Conservation (phyloP, 176 grass and related monocot genomes). For the Carex cristatella region DNA sequence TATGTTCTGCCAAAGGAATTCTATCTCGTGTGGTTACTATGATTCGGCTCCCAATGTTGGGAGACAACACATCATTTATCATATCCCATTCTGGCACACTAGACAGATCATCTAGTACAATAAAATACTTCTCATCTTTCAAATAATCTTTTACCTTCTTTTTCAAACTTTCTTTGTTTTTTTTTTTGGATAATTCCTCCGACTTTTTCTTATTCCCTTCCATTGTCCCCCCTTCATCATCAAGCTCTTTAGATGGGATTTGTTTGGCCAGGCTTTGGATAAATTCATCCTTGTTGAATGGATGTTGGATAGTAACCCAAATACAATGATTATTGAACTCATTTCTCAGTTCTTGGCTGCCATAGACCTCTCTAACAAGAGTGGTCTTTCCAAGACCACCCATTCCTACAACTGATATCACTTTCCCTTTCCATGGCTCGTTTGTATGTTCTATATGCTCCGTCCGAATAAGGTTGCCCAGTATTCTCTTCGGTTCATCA, state of each 20-base stretch:
- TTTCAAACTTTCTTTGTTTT: too few species aligned
- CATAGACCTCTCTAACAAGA: conserved; percentile 11
- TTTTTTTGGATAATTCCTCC: not conserved
- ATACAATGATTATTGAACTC: not conserved
- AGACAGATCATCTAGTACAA: conserved; percentile 25
- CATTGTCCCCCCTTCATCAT: too few species aligned
- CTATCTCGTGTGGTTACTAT: not conserved
- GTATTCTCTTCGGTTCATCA: not conserved
- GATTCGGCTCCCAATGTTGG: conserved; percentile 10
- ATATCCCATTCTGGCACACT: not conserved
- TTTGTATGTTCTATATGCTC: too few species aligned
- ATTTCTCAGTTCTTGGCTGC: not conserved
- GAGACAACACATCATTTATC: conserved; percentile 1
- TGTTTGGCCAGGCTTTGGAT: not conserved
- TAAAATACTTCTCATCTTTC: not conserved
- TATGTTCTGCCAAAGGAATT: not conserved
- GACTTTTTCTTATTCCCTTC: too few species aligned
- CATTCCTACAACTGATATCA: conserved; percentile 27
- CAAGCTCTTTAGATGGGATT: not conserved
- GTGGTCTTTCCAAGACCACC: not conserved
- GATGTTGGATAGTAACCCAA: not conserved
- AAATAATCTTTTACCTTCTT: not conserved
- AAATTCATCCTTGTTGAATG: not conserved
- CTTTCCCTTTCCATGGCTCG: not conserved
- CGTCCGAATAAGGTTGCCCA: not conserved